Evolutionary conservation across 129 eudicot genomes (phyloP), one percentile per base, ranked within the genome.

Genomic region (Artemisia annua): DNA sequence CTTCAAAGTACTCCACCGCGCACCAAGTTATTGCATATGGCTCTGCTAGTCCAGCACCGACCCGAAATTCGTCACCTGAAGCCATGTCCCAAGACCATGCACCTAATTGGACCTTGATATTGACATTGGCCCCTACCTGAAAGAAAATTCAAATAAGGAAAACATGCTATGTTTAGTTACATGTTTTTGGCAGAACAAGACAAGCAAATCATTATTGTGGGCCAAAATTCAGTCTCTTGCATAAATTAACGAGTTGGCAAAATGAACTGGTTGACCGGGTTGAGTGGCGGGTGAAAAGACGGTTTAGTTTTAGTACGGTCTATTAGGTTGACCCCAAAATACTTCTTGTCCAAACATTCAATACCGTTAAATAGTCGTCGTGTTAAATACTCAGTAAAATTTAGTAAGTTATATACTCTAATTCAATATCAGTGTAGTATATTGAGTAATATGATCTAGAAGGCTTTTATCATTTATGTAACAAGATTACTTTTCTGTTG

Each of bases 61-160:
- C 98, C 69, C 92, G 83, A 49, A 87, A 85, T 72, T 94, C 98
- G 51, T 94, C 98, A 44, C 96, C 98, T 28, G 97, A 66, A 17
- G 81, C 78, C 44, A 72, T 77, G 53, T 94, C 98, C 98, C 98
- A 94, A 51, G 96, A 90, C 98, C 98, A 94, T 54, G 97, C 97
- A 54, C 98, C 98, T 28, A 94, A 75, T 57, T 82, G 91, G 53
- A 88, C 98, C 79, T 79, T 75, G 52, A 74, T 69, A 67, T 84
- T 85, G 66, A 80, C 78, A 86, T 79, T 78, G 20, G 83, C 89
- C 83, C 96, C 91, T 55, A 85, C 97, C 98, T 91, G 50, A 7
- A 4, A 67, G 4, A 57, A 63, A 58, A 62, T n/a, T 3, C 13
- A 74, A 32, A 32, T 35, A 68, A 73, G 15, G 64, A 49, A 52